phyloP scores from a whole-genome alignment of 768 basidiomycete genomes.

The Leccinellum rugosiceps region DNA sequence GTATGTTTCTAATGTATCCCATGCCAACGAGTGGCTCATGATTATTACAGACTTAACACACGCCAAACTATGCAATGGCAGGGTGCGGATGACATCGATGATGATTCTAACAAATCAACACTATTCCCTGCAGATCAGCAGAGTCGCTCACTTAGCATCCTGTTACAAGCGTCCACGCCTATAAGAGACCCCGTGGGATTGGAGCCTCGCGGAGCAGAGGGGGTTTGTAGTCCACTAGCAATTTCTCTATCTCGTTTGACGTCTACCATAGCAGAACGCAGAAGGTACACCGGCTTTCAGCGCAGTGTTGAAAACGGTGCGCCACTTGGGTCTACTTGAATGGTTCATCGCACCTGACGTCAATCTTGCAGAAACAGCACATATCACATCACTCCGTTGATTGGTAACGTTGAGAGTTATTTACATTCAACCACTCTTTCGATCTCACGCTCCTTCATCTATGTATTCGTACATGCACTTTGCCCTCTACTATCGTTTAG shows the following conservation, averaged over 20 bases:
- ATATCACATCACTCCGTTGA: constrained; percentile 6
- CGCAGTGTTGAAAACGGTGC: constrained; percentile 1
- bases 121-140: neutral
- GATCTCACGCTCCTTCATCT: neutral
- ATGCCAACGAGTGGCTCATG: constrained; percentile 7
- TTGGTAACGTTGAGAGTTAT: constrained; percentile 1
- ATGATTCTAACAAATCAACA: constrained; percentile 20
- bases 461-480: neutral
- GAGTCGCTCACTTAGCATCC: neutral
- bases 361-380: neutral
- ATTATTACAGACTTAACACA: constrained; percentile 51
- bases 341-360: neutral
- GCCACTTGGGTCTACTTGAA: neutral
- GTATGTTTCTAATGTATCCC: constrained; percentile 32
- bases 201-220: neutral
- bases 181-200: neutral
- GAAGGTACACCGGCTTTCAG: neutral
- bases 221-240: constrained; percentile 7
- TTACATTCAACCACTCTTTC: neutral
- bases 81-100: constrained; percentile 44
- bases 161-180: neutral
- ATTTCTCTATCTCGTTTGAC: neutral
- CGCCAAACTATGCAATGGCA: constrained; percentile 50
- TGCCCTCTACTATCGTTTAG: neutral
- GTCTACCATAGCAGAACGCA: neutral